These are phyloP conservation scores for Tricholoma sp. DNA, from an alignment of 768 basidiomycete genomes.

Conservation along the genomic window DNA sequence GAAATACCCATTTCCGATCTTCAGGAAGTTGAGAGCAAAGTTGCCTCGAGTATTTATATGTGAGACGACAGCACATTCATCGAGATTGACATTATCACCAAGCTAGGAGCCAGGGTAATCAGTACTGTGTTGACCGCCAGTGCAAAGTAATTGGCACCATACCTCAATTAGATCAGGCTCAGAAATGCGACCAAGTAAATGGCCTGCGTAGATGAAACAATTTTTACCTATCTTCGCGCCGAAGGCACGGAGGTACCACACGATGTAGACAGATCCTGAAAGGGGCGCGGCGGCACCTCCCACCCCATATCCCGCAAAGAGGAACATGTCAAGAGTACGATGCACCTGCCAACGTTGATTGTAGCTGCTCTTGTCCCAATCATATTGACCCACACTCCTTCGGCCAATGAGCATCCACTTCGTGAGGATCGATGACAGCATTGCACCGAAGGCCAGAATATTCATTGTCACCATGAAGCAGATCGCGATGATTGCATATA, in stretches of 20 bases:
- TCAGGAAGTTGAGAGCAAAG: constrained; percentile 37
- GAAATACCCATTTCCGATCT: constrained; percentile 32
- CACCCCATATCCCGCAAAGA: constrained; percentile 37
- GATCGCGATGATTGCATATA: constrained; percentile 35
- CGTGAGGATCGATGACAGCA: constrained; percentile 36
- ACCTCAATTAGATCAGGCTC: constrained; percentile 44
- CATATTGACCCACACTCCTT: constrained; percentile 31
- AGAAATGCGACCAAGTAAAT: constrained; percentile 38
- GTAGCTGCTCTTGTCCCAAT: constrained; percentile 45
- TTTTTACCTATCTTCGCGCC: constrained; percentile 41
- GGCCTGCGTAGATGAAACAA: constrained; percentile 35
- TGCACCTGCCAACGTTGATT: constrained; percentile 49
- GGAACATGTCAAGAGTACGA: constrained; percentile 29
- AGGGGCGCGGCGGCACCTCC: constrained; percentile 36
- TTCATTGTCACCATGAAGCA: constrained; percentile 34
- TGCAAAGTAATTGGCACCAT: constrained; percentile 1
- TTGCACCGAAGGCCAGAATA: constrained; percentile 30
- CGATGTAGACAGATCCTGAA: constrained; percentile 36
- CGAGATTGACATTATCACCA: constrained; percentile 38
- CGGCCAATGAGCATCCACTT: constrained; percentile 42
- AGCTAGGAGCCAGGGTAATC: constrained; percentile 18
- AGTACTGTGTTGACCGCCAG: neutral
- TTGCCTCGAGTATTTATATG: constrained; percentile 44
- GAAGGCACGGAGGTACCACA: constrained; percentile 39
- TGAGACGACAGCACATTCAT: constrained; percentile 43